Percentiles rank a stretch among this genome's conserved stretches.
Evolutionary conservation across 306 rosid species (phyloP).

Genomic region (Prunus davidiana): DNA sequence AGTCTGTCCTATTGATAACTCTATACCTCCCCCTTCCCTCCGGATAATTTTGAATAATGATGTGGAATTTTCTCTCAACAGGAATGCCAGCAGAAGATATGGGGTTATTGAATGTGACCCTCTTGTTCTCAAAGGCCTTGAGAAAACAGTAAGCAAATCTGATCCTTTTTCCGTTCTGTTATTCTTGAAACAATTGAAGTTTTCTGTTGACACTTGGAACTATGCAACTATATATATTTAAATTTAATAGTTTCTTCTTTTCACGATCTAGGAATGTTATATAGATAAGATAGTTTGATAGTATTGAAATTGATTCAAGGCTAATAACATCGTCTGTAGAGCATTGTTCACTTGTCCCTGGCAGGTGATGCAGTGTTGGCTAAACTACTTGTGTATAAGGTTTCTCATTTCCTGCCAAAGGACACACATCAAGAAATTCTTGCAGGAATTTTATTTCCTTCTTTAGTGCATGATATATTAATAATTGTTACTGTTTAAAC

Average conservation of each 20-base stretch:
- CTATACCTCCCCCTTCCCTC: constrained; percentile 18
- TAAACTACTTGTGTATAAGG: not conserved
- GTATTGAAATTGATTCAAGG: not conserved
- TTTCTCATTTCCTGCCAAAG: not conserved
- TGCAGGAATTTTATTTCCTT: constrained; percentile 17
- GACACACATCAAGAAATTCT: constrained; percentile 5
- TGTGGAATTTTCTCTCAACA: constrained; percentile 29
- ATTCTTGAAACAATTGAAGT: constrained; percentile 11
- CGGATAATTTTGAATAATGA: constrained; percentile 19
- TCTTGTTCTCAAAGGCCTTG: constrained; percentile 80
- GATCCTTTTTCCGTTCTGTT: not conserved
- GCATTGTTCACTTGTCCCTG: not conserved
- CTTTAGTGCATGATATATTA: constrained; percentile 1
- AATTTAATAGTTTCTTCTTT: not conserved
- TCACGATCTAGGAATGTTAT: constrained; percentile 4
- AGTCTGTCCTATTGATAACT: constrained; percentile 18
- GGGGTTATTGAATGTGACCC: constrained; percentile 85
- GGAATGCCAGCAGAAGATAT: constrained; percentile 51
- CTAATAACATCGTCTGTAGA: not conserved
- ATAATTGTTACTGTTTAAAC: constrained; percentile 33
- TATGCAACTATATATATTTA: not conserved
- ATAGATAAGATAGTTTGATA: not conserved
- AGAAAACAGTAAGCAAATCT: constrained; percentile 58
- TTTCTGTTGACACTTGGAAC: constrained; percentile 7
- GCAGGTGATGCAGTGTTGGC: not conserved